Base-by-base conservation (phyloP, 1,139 yeast genomes). In the Debaryomyces sp. region DNA sequence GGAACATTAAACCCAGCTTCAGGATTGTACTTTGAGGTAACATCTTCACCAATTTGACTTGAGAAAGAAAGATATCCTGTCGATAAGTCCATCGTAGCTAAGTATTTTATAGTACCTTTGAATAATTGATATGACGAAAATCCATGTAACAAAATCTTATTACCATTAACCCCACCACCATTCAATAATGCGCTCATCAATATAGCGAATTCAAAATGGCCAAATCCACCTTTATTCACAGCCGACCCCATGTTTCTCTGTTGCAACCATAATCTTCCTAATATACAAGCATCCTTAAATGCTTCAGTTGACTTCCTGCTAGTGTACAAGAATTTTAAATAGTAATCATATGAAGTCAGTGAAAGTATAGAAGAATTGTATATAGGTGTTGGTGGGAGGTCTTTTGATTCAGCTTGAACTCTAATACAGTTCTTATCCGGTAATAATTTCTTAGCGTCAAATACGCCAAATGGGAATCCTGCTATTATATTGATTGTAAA, bases 41-140 rank as follows among this genome's bases (percentile, higher is more conserved):
- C 50, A 29, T 60, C 68, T 37, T 81, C 85, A 13, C 82, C 82
- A 41, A 80, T 70, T 37, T 79, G 73, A 8, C 89, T 83, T 45
- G 83, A 75, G 60, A 87, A 86, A 37, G 88, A 85, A 46, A 87
- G 70, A 58, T 86, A 84, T 0, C 94, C 94, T 15, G 72, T 68
- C 22, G 75, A 66, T 47, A 92, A 68, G 61, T 89, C 94, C 74
- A 85, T 84, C 3, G 89, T 81, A 1, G 97, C 95, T 52, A 94
- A 65, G 59, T 87, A 92, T 58, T 85, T 84, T 45, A 94, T 77
- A 2, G 90, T 83, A 61, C 96, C 97, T 65, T 89, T 91, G 73
- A 94, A 94, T 49, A 94, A 71, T 68, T 94, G 99, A 64, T 91
- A 94, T 26, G 96, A 87, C 4, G 97, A 89, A 64, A 88, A 92